Percentiles rank a stretch among this genome's conserved stretches.
phyloP scores from a whole-genome alignment of 2,329 filamentous ascomycete genomes.

The Tolypocladium inflatum region DNA sequence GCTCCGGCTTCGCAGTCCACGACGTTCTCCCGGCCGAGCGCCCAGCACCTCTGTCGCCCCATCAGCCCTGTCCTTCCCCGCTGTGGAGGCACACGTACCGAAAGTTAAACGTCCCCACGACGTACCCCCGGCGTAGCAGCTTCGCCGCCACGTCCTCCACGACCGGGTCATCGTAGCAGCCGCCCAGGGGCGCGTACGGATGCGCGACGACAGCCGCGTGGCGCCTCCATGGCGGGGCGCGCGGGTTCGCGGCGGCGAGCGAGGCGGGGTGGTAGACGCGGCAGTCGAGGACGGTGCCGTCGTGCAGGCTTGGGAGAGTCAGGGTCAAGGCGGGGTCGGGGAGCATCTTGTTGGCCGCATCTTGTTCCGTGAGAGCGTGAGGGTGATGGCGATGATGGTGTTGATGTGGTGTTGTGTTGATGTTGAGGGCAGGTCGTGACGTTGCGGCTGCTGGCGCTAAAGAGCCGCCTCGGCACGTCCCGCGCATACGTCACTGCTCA shows the following conservation, averaged over 20 bases:
- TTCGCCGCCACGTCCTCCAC: slow-evolving; percentile 57
- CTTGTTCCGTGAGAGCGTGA: neutral
- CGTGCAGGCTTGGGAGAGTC: slow-evolving; percentile 76
- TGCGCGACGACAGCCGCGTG: slow-evolving; percentile 66
- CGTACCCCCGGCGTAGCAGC: slow-evolving; percentile 59
- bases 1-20: slow-evolving; percentile 77
- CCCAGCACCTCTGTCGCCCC: slow-evolving; percentile 56
- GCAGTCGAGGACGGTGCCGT: slow-evolving; percentile 66
- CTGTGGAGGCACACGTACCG: slow-evolving; percentile 40
- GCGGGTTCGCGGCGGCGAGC: slow-evolving; percentile 21
- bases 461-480: neutral
- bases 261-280: slow-evolving; percentile 67
- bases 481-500: neutral
- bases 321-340: slow-evolving; percentile 54
- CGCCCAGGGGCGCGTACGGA: slow-evolving; percentile 83
- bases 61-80: slow-evolving; percentile 2
- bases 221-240: slow-evolving; percentile 30
- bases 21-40: slow-evolving; percentile 69
- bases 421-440: neutral
- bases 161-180: slow-evolving; percentile 72
- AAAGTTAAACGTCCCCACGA: slow-evolving; percentile 89
- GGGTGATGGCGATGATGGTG: neutral
- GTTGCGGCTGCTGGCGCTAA: neutral
- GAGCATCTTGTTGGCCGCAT: slow-evolving; percentile 31
- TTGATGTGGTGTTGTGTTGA: neutral